Evolutionary conservation across 2,329 filamentous ascomycete genomes (phyloP).

Genomic region (Aspergillus felis): DNA sequence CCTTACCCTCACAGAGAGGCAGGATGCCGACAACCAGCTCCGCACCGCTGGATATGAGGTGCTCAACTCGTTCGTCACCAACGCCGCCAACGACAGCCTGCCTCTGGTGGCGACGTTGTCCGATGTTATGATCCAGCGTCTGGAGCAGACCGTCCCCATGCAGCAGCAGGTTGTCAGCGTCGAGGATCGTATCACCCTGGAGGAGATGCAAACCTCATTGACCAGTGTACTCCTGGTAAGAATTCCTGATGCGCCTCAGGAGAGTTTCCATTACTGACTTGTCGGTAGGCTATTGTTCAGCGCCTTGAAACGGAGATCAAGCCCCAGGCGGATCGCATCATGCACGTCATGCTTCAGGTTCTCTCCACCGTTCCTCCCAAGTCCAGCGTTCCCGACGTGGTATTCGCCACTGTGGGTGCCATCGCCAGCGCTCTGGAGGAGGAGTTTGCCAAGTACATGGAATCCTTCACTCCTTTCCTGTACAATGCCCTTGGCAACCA

Average conservation of each 20-base stretch:
- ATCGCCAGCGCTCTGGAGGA: slow-evolving; percentile 87
- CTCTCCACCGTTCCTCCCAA: slow-evolving; percentile 73
- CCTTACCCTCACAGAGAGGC: slow-evolving; percentile 74
- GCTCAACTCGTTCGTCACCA: slow-evolving; percentile 88
- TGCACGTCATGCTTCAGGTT: slow-evolving; percentile 80
- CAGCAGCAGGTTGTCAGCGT: slow-evolving; percentile 93
- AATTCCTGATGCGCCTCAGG: neutral
- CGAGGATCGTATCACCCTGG: slow-evolving; percentile 90
- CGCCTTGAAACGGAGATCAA: slow-evolving; percentile 87
- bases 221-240: slow-evolving; percentile 74
- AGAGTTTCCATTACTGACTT: neutral
- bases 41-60: slow-evolving; percentile 97
- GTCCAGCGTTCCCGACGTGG: slow-evolving; percentile 88
- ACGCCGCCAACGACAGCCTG: slow-evolving; percentile 82
- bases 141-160: slow-evolving; percentile 85
- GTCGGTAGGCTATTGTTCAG: slow-evolving; percentile 67
- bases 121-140: slow-evolving; percentile 81
- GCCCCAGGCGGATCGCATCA: slow-evolving; percentile 88
- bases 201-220: slow-evolving; percentile 97
- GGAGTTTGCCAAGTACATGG: slow-evolving; percentile 97
- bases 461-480: slow-evolving; percentile 84
- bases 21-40: slow-evolving; percentile 79
- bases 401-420: slow-evolving; percentile 90
- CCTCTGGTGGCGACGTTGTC: slow-evolving; percentile 75
- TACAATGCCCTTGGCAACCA: slow-evolving; percentile 94